These are phyloP conservation scores for Pseudopyrenochaeta lycopersici DNA, from an alignment of 2,329 filamentous ascomycete species.

Conservation along the genomic window DNA sequence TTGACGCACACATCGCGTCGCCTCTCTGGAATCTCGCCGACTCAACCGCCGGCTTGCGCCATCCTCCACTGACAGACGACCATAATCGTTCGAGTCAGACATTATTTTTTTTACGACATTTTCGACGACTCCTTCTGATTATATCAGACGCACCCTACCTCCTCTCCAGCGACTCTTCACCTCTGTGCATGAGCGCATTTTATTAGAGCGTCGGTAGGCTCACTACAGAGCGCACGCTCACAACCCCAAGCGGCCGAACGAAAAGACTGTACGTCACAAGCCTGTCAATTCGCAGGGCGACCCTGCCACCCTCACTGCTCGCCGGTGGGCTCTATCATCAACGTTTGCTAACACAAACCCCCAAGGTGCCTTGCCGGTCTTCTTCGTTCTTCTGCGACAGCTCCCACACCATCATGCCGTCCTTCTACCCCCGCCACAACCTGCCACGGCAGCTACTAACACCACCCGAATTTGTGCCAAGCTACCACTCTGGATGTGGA, in stretches of 20 bases:
- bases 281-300: slow-evolving; percentile 3
- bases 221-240: slow-evolving; percentile 49
- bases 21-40: slow-evolving; percentile 17
- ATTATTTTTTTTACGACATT: slow-evolving; percentile 36
- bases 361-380: slow-evolving; percentile 55
- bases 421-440: slow-evolving; percentile 59
- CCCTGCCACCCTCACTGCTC: slow-evolving; percentile 1
- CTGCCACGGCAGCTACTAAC: slow-evolving; percentile 56
- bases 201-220: slow-evolving; percentile 44
- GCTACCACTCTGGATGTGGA: slow-evolving; percentile 55
- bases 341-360: slow-evolving; percentile 24
- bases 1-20: slow-evolving; percentile 26
- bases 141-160: slow-evolving; percentile 23
- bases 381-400: slow-evolving; percentile 49
- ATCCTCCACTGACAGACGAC: slow-evolving; percentile 12
- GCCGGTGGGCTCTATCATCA: background rate
- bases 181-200: slow-evolving; percentile 48
- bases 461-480: slow-evolving; percentile 58
- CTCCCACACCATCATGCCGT: slow-evolving; percentile 56
- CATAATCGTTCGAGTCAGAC: slow-evolving; percentile 31
- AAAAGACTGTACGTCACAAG: slow-evolving; percentile 50
- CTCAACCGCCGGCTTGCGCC: slow-evolving; percentile 16
- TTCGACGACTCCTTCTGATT: slow-evolving; percentile 31
- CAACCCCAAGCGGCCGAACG: slow-evolving; percentile 42
- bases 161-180: slow-evolving; percentile 21